phyloP scores from a whole-genome alignment of 352 stramenopile species.

The Thalassiosira pacifica region DNA sequence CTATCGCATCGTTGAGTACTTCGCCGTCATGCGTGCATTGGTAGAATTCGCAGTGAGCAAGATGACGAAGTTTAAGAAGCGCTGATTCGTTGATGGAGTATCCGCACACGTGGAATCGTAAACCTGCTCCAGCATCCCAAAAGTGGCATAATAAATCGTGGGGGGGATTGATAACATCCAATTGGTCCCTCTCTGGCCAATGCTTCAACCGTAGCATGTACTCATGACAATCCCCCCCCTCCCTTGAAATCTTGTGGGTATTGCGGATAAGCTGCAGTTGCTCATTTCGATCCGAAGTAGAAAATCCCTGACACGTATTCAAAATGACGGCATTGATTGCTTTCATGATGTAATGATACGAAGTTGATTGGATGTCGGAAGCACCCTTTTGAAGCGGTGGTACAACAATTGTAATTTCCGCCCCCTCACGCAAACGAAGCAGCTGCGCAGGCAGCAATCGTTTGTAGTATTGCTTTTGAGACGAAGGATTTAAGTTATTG shows the following conservation, averaged over 20 bases:
- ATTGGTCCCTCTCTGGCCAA: neutral
- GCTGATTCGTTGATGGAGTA: neutral
- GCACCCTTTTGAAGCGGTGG: neutral
- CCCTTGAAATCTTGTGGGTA: neutral
- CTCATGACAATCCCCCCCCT: neutral
- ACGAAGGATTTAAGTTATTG: neutral
- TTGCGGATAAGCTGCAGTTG: neutral
- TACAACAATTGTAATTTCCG: neutral
- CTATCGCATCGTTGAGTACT: neutral
- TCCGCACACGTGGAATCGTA: neutral
- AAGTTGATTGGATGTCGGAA: neutral
- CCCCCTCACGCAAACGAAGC: neutral
- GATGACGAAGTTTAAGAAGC: neutral
- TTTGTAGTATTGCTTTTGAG: neutral
- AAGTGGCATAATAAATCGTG: neutral
- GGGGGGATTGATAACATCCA: neutral
- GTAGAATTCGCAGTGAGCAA: neutral
- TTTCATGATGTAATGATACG: neutral
- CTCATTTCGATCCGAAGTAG: neutral
- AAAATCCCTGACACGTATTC: neutral
- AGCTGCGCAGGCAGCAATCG: neutral
- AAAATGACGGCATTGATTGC: neutral
- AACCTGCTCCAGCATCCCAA: neutral
- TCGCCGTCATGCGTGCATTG: neutral
- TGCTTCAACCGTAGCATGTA: neutral